Evolutionary conservation across 306 rosid genomes (phyloP).

Genomic region (Inga oerstediana): DNA sequence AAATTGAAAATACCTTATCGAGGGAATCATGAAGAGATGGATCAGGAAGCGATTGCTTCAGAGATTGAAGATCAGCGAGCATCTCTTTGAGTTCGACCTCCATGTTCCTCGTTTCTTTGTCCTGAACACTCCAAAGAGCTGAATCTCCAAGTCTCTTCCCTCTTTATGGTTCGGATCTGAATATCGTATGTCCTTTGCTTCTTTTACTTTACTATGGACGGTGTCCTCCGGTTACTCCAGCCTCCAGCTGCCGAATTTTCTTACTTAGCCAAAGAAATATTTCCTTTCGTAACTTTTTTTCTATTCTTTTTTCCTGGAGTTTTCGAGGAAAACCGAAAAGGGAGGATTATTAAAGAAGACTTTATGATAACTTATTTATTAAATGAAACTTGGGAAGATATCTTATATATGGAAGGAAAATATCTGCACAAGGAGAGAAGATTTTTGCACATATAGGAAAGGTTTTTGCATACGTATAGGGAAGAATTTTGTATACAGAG

Average conservation of each 20-base stretch:
- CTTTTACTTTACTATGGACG: not conserved
- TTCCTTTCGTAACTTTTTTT: not conserved
- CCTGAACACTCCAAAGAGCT: slow-evolving; percentile 16
- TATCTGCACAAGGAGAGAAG: too few species aligned
- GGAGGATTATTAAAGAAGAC: too few species aligned
- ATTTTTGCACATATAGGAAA: too few species aligned
- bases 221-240: not conserved
- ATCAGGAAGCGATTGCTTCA: slow-evolving; percentile 68
- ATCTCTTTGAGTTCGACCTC: slow-evolving; percentile 72
- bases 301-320: not conserved
- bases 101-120: slow-evolving; percentile 43
- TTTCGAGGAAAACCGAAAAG: not conserved
- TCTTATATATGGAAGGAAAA: too few species aligned
- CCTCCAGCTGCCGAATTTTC: not conserved
- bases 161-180: not conserved
- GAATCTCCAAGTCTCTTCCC: not conserved
- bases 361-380: too few species aligned
- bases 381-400: too few species aligned
- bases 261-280: not conserved
- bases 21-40: slow-evolving; percentile 59
- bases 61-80: slow-evolving; percentile 74
- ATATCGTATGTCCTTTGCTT: not conserved
- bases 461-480: too few species aligned
- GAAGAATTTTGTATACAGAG: too few species aligned
- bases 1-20: slow-evolving; percentile 51